Evolutionary conservation across 2,329 filamentous ascomycete genomes (phyloP).

Genomic region (Penicillium concentricum): DNA sequence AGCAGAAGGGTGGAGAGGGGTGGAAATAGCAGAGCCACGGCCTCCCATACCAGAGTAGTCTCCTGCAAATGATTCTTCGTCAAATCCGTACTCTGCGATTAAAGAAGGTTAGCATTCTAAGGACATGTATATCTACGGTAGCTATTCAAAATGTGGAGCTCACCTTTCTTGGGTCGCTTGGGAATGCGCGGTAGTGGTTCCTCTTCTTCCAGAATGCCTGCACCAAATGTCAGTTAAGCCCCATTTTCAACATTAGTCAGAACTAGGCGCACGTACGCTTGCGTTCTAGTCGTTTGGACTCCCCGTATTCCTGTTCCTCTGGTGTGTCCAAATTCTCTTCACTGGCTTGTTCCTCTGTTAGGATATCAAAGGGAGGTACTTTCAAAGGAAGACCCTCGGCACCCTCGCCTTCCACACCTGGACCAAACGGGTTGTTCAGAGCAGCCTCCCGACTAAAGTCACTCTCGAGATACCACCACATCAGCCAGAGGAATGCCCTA

Average conservation of each 20-base stretch:
- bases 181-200: slow-evolving; percentile 44
- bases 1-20: slow-evolving; percentile 38
- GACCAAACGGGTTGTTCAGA: slow-evolving; percentile 85
- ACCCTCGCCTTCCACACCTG: slow-evolving; percentile 45
- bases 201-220: slow-evolving; percentile 50
- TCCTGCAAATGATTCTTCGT: slow-evolving; percentile 36
- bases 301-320: slow-evolving; percentile 50
- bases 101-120: slow-evolving; percentile 2
- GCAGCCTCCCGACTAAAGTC: slow-evolving; percentile 89
- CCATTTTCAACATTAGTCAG: background rate
- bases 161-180: slow-evolving; percentile 48
- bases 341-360: slow-evolving; percentile 52
- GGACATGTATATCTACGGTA: background rate
- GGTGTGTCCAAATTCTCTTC: slow-evolving; percentile 51
- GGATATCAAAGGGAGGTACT: slow-evolving; percentile 47
- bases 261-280: slow-evolving; percentile 39
- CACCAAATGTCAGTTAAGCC: slow-evolving; percentile 10
- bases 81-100: slow-evolving; percentile 28
- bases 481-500: slow-evolving; percentile 89
- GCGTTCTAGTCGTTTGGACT: slow-evolving; percentile 49
- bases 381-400: slow-evolving; percentile 47
- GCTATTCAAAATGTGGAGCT: background rate
- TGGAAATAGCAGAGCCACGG: slow-evolving; percentile 35
- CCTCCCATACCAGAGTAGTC: slow-evolving; percentile 32
- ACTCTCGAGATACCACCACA: slow-evolving; percentile 99